These are phyloP conservation scores for Saccharomycopsis fodiens DNA, from an alignment of 805 yeast species.

Conservation along the genomic window DNA sequence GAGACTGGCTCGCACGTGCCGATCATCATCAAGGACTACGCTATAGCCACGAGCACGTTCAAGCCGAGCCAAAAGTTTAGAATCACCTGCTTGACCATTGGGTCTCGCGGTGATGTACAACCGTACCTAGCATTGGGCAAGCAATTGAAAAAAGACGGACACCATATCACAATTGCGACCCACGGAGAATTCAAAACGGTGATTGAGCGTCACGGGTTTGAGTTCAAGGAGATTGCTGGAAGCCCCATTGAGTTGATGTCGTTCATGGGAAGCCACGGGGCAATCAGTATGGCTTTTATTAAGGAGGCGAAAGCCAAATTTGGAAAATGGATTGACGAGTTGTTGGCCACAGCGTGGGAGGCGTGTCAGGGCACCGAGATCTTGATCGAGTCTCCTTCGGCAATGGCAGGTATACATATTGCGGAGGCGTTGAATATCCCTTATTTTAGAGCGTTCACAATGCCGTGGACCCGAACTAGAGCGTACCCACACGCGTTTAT, in stretches of 20 bases:
- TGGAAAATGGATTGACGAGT: slow-evolving; percentile 73
- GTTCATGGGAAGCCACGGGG: slow-evolving; percentile 85
- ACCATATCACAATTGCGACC: slow-evolving; percentile 74
- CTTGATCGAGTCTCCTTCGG: slow-evolving; percentile 90
- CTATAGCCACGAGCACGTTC: slow-evolving; percentile 29
- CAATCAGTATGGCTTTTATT: slow-evolving; percentile 73
- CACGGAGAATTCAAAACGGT: slow-evolving; percentile 76
- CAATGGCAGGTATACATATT: slow-evolving; percentile 92
- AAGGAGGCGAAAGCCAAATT: slow-evolving; percentile 78
- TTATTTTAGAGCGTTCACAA: slow-evolving; percentile 89
- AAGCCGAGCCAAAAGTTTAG: slow-evolving; percentile 47
- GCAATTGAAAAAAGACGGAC: slow-evolving; percentile 76
- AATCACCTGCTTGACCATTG: slow-evolving; percentile 76
- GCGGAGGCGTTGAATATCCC: slow-evolving; percentile 90
- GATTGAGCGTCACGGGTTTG: slow-evolving; percentile 60
- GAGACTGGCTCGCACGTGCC: slow-evolving; percentile 57
- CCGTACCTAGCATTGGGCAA: slow-evolving; percentile 89
- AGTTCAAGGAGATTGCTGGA: slow-evolving; percentile 76
- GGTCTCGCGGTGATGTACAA: slow-evolving; percentile 95
- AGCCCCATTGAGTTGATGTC: slow-evolving; percentile 90
- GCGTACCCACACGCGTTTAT: slow-evolving; percentile 96
- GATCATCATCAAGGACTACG: slow-evolving; percentile 58
- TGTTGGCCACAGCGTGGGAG: slow-evolving; percentile 68
- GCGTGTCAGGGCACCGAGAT: slow-evolving; percentile 81
- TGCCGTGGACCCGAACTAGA: slow-evolving; percentile 97